These are phyloP conservation scores for Theobroma cacao DNA, from an alignment of 345 rosid species.

Conservation along the genomic window DNA sequence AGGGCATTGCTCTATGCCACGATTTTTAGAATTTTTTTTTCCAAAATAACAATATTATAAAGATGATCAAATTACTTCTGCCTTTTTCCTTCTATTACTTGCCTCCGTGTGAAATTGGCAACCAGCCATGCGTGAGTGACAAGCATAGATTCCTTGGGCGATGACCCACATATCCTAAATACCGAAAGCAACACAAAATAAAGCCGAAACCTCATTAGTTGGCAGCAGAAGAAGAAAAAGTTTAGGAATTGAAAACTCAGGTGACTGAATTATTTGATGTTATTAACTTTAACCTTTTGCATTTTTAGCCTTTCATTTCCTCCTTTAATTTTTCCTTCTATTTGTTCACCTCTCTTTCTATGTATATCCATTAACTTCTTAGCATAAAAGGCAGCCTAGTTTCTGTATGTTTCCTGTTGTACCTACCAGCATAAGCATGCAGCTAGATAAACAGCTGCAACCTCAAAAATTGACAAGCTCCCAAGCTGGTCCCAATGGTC, in stretches of 20 bases:
- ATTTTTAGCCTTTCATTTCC: background rate
- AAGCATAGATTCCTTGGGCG: conserved; percentile 2
- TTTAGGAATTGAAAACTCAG: background rate
- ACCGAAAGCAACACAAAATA: background rate
- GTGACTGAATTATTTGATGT: background rate
- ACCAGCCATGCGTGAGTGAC: conserved; percentile 12
- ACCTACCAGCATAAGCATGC: background rate
- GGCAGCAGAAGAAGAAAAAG: background rate
- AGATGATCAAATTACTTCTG: background rate
- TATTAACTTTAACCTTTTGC: background rate
- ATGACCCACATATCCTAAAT: background rate
- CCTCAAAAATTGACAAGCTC: background rate
- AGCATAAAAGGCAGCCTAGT: background rate
- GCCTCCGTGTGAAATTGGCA: conserved; percentile 13
- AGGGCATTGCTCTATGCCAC: too few relatives aligned
- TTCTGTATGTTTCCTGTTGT: background rate
- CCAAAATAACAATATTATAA: background rate
- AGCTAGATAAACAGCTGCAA: background rate
- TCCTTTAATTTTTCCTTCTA: background rate
- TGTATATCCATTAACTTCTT: background rate
- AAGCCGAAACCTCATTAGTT: conserved; percentile 1
- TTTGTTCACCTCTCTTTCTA: background rate
- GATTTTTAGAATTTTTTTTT: background rate
- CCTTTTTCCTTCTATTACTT: background rate
- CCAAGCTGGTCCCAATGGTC: background rate